A percentile compares a stretch with the other conserved stretches of the same genome.
These are phyloP conservation scores for Yamadazyma endophytica DNA, from an alignment of 805 yeast genomes.

Conservation along the genomic window DNA sequence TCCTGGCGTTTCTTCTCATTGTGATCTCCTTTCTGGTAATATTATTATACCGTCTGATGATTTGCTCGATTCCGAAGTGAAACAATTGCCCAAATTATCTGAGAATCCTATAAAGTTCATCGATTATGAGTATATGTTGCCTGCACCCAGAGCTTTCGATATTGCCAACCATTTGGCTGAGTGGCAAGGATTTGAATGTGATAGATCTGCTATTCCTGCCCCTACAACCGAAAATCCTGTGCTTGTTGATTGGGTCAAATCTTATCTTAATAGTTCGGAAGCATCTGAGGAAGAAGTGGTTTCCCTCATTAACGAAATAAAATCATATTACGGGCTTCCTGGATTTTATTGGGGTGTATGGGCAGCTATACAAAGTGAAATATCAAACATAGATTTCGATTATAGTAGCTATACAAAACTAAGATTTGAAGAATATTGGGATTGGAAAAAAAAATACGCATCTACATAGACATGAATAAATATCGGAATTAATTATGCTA, in stretches of 20 bases:
- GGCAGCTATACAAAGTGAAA: conserved; percentile 70
- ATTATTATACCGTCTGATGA: conserved; percentile 51
- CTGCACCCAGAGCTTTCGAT: conserved; percentile 71
- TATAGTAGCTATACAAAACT: conserved; percentile 56
- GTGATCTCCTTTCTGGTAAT: conserved; percentile 73
- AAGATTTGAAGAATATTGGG: conserved; percentile 64
- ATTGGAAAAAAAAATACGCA: conserved; percentile 45
- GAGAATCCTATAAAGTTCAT: conserved; percentile 52
- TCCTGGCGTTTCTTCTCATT: conserved; percentile 61
- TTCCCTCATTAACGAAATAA: conserved; percentile 50
- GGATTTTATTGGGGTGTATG: conserved; percentile 86
- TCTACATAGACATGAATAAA: background rate
- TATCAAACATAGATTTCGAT: conserved; percentile 69
- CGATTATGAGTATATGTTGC: conserved; percentile 70
- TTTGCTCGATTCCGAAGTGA: conserved; percentile 3
- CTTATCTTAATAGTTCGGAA: conserved; percentile 42
- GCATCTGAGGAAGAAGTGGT: conserved; percentile 32
- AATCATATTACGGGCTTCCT: conserved; percentile 68
- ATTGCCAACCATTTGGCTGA: conserved; percentile 73
- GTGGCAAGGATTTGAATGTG: conserved; percentile 82
- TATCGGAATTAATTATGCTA: background rate
- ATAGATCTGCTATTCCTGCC: conserved; percentile 52
- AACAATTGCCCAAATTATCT: conserved; percentile 14
- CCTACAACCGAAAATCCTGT: conserved; percentile 41
- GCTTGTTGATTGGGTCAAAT: conserved; percentile 54